phyloP scores from a whole-genome alignment of 805 yeast genomes.

The Ogataea paradorogensis region DNA sequence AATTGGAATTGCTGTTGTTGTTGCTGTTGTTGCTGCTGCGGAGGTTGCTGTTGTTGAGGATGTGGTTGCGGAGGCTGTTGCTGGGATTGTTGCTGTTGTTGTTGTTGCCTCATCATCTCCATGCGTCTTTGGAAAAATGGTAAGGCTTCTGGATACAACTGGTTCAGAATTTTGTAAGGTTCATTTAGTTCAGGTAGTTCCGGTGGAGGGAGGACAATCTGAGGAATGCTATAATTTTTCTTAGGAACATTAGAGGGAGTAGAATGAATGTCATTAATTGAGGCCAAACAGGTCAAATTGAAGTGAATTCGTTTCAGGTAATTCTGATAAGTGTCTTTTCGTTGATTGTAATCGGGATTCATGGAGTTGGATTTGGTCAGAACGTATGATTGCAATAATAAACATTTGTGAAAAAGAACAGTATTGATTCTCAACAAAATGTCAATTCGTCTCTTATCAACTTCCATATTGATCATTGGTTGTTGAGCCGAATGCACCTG shows the following conservation, averaged over 20 bases:
- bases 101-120: constrained; percentile 28
- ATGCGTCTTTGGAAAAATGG: constrained; percentile 29
- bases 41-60: constrained; percentile 9
- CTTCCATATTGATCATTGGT: constrained; percentile 28
- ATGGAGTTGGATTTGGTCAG: constrained; percentile 21
- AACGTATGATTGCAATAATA: constrained; percentile 28
- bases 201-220: constrained; percentile 51
- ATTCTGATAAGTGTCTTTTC: constrained; percentile 32
- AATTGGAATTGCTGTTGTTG: constrained; percentile 17
- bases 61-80: constrained; percentile 9
- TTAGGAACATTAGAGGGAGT: constrained; percentile 26
- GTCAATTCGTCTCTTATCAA: constrained; percentile 35
- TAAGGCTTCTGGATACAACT: constrained; percentile 51
- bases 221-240: constrained; percentile 38
- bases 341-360: constrained; percentile 26
- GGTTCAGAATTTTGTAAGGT: constrained; percentile 37
- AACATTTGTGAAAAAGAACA: constrained; percentile 32
- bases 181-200: constrained; percentile 52
- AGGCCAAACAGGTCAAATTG: constrained; percentile 36
- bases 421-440: constrained; percentile 36
- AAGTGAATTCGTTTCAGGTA: constrained; percentile 37
- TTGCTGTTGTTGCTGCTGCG: constrained; percentile 10
- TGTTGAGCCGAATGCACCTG: constrained; percentile 29
- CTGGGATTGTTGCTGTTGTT: constrained; percentile 22
- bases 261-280: constrained; percentile 36